phyloP scores from a whole-genome alignment of 2,329 filamentous ascomycete genomes.

The Lasiodiplodia sp. region DNA sequence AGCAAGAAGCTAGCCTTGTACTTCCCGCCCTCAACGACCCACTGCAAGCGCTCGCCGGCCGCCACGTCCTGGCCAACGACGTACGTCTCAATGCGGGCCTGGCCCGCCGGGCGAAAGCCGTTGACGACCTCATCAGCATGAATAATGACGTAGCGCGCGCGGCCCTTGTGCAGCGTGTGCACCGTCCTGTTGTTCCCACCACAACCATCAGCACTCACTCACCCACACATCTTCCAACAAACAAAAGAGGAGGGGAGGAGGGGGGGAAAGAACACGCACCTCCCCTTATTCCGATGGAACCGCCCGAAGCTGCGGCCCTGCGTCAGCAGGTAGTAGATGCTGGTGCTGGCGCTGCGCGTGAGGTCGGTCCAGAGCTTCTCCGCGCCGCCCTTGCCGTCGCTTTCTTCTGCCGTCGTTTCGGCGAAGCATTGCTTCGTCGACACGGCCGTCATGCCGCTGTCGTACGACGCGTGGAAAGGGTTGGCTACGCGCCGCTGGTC shows the following conservation, averaged over 20 bases:
- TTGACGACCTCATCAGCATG: conserved; percentile 59
- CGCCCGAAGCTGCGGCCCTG: conserved; percentile 61
- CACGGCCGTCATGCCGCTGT: conserved; percentile 19
- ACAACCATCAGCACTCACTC: background rate
- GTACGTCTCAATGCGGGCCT: conserved; percentile 67
- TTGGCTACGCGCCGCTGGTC: conserved; percentile 59
- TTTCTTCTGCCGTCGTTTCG: conserved; percentile 30
- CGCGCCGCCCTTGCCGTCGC: background rate
- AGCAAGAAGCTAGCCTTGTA: conserved; percentile 71
- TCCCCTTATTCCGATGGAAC: conserved; percentile 69
- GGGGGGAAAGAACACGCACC: background rate
- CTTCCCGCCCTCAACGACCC: conserved; percentile 72
- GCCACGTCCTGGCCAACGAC: conserved; percentile 66
- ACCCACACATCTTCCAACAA: too few relatives aligned
- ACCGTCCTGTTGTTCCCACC: conserved; percentile 56
- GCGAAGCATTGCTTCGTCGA: conserved; percentile 36
- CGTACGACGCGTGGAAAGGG: conserved; percentile 51
- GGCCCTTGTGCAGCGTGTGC: conserved; percentile 69
- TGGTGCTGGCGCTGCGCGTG: conserved; percentile 63
- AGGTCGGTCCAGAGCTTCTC: conserved; percentile 47
- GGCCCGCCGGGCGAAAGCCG: conserved; percentile 53
- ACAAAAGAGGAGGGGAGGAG: background rate
- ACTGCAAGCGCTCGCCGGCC: conserved; percentile 68
- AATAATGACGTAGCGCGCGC: conserved; percentile 70
- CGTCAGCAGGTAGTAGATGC: conserved; percentile 71